A percentile compares a stretch with the other conserved stretches of the same genome.
Evolutionary conservation across 2,329 filamentous ascomycete species (phyloP).

Genomic region (Diplodia sapinea): DNA sequence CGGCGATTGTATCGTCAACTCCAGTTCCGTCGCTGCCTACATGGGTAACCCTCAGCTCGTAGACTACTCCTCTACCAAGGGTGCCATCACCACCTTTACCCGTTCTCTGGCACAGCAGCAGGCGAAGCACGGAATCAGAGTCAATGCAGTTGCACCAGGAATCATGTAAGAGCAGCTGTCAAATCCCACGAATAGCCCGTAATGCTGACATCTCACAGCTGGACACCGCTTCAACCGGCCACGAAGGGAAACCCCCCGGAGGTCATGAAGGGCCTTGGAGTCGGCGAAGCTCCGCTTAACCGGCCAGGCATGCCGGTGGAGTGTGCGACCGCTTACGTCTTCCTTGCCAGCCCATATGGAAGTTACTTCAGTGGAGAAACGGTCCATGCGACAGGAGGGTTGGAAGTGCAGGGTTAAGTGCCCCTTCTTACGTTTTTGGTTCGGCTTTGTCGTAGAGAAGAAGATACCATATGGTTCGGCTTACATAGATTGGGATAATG

Average conservation of each 20-base stretch:
- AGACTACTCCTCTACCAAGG: constrained; percentile 65
- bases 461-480: not conserved
- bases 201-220: constrained; percentile 34
- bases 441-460: not conserved
- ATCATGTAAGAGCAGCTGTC: constrained; percentile 35
- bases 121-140: constrained; percentile 62
- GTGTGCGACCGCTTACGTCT: constrained; percentile 40
- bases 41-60: constrained; percentile 54
- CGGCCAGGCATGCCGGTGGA: constrained; percentile 43
- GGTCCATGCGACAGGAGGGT: constrained; percentile 37
- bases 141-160: constrained; percentile 49
- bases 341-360: constrained; percentile 39
- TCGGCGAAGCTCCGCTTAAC: constrained; percentile 37
- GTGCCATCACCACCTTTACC: constrained; percentile 64
- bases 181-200: not conserved
- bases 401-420: constrained; percentile 39
- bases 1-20: constrained; percentile 60
- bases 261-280: constrained; percentile 37
- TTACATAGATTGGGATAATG: not conserved
- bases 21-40: constrained; percentile 61
- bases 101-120: constrained; percentile 60
- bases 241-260: constrained; percentile 47
- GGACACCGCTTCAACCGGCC: constrained; percentile 51
- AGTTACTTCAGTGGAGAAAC: constrained; percentile 39
- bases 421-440: not conserved